These are phyloP conservation scores for Phialophora verrucosa DNA, from an alignment of 2,329 filamentous ascomycete species.

Conservation along the genomic window DNA sequence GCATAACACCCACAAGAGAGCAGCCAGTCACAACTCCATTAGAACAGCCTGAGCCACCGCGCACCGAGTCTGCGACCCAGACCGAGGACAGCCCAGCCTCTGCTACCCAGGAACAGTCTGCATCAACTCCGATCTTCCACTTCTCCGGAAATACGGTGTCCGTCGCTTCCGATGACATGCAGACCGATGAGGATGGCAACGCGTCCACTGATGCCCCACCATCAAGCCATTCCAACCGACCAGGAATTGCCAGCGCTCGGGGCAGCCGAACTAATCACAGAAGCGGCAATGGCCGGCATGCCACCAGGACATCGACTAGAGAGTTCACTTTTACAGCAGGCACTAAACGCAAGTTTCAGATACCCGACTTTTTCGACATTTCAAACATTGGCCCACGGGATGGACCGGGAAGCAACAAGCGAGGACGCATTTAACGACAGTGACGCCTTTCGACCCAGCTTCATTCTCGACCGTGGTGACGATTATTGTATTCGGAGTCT, in stretches of 20 bases:
- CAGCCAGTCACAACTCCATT: conserved; percentile 46
- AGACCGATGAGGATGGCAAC: conserved; percentile 46
- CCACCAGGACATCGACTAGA: conserved; percentile 45
- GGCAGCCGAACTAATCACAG: conserved; percentile 49
- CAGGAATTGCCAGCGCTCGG: conserved; percentile 52
- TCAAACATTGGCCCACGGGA: conserved; percentile 52
- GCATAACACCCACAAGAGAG: conserved; percentile 27
- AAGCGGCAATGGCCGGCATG: conserved; percentile 48
- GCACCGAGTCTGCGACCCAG: conserved; percentile 26
- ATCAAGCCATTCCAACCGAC: conserved; percentile 45
- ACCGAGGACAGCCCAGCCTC: conserved; percentile 42
- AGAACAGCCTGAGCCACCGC: conserved; percentile 17
- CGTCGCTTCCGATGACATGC: conserved; percentile 47
- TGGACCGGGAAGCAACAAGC: conserved; percentile 48
- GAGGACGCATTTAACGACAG: conserved; percentile 50
- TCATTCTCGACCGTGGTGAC: conserved; percentile 15
- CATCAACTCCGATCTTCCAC: conserved; percentile 32
- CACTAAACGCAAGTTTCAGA: conserved; percentile 55
- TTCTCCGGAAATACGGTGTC: conserved; percentile 29
- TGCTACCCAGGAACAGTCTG: conserved; percentile 13
- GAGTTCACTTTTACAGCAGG: conserved; percentile 50
- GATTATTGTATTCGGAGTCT: not conserved
- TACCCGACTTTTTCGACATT: conserved; percentile 58
- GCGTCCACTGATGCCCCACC: conserved; percentile 30
- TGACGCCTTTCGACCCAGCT: not conserved